These are phyloP conservation scores for Turritis glabra DNA, from an alignment of 345 rosid genomes.

Conservation along the genomic window DNA sequence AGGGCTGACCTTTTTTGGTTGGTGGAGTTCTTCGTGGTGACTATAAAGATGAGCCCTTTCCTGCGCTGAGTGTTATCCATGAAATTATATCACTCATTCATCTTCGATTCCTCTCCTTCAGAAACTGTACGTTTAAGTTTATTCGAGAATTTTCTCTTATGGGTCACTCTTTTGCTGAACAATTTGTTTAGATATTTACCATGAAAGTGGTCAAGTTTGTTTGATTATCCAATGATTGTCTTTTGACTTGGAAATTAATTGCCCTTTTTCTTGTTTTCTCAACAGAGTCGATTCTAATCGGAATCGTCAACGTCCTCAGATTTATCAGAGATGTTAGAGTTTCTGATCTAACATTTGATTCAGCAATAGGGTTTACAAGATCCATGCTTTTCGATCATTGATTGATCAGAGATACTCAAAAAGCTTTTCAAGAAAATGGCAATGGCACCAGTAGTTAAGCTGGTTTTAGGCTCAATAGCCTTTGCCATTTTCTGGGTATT, in stretches of 20 bases:
- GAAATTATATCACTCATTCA: not conserved
- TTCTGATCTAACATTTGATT: not conserved
- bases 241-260: not conserved
- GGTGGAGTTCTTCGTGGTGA: constrained; percentile 2
- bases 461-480: constrained; percentile 66
- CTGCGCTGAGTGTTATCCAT: not conserved
- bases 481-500: constrained; percentile 77
- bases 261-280: not conserved
- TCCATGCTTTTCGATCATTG: not conserved
- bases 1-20: not conserved
- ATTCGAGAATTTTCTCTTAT: not conserved
- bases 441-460: constrained; percentile 53
- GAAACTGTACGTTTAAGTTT: not conserved
- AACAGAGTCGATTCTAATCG: not conserved
- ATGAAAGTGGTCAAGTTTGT: not conserved
- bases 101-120: not conserved
- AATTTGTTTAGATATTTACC: not conserved
- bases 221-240: not conserved
- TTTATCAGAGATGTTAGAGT: not conserved
- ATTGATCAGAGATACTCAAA: not conserved
- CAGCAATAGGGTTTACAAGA: not conserved
- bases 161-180: not conserved
- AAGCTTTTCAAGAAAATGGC: constrained; percentile 44
- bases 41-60: constrained; percentile 21
- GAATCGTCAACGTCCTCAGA: not conserved